Base-by-base conservation (phyloP, 1,139 yeast species). In the Kluyveromyces marxianus region DNA sequence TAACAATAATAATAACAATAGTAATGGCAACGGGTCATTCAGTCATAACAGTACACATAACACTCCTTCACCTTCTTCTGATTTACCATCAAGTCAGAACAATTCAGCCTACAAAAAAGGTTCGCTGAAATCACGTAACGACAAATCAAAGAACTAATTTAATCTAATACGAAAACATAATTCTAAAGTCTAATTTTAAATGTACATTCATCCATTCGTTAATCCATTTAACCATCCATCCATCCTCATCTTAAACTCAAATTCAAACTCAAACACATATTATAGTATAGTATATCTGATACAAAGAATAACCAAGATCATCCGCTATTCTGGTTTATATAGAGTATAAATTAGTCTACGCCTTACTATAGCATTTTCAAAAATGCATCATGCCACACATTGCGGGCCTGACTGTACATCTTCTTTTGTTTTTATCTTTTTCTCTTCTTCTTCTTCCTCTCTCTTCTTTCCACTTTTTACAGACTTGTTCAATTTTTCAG, bases 41-140 rank as follows among this genome's bases (percentile, higher is more conserved):
- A 24, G 26, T 7, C 30, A 37, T 25, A 27, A 14, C 29, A 37
- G 34, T 14, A 28, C 41, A 37, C 33, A 37, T 29, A 37, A 25
- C 21, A 41, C 48, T 7, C 43, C 50, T 2, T 44, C 52, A 7
- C 46, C 50, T 26, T 35, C 39, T 21, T 41, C 47, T 4, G 50
- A 48, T 7, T 6, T 25, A 7, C 14, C 38, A 7, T 34, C 29
- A 4, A 26, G 14, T 26, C 43, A 40, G 21, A 34, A 34, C 34
- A 40, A 14, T n/a, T 28, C 24, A 14, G 10, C 43, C 3, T 28
- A 26, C 26, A 40, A 40, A n/a, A 40, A 35, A 28, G 14, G 33
- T 10, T 33, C 37, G 4, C 7, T 40, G 33, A 40, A 34, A 25
- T 40, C 37, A 3, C 32, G 37, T 28, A 33, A 35, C 25, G 43